Evolutionary conservation across 192 early-diverging fungal species (phyloP), one percentile per base, ranked within the genome.

Genomic region (Coemansia furcata): DNA sequence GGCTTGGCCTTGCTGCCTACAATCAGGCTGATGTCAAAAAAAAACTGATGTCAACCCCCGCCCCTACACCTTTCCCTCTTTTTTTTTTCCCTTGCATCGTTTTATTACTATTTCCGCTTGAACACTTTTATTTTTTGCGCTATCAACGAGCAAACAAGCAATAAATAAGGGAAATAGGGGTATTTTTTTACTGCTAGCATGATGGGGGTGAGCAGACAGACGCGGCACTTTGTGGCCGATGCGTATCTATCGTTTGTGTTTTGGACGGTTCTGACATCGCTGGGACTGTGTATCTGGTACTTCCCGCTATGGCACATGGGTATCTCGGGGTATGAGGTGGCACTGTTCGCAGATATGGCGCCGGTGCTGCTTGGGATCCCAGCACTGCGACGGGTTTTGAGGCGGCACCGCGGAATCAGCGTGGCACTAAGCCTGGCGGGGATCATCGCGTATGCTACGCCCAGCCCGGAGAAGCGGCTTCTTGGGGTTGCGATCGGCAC

Each of bases 231-330:
- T 72, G 60, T 85, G 7, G 83, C 87, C 11, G 90, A 93, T 69
- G 80, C 79, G 6, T 93, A 93, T 61, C 84, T 75, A 86, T 86
- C 86, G 62, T 93, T 91, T 72, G 83, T 92, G 26, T 92, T 89
- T 67, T 93, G 92, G 92, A 90, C 92, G n/a, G 88, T 89, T 71
- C 77, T 91, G 67, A 93, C 92, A 2, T 86, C 90, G 33, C 72
- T 93, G 11, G 85, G 88, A 0, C 54, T 91, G 32, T 83, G 88
- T 57, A 87, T 86, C 62, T 89, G 91, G 91, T 93, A 93, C 71
- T 93, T 93, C 69, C 92, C 92, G 23, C 77, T 93, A 36, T 93
- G 90, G 89, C 85, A 91, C 74, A 93, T 93, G 92, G 92, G 92
- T 4, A 85, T 93, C 69, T 92, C 90, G 14, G 92, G 92, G 58